Evolutionary conservation across 164 flowering plant species (phyloP).

Genomic region (Macadamia integrifolia): DNA sequence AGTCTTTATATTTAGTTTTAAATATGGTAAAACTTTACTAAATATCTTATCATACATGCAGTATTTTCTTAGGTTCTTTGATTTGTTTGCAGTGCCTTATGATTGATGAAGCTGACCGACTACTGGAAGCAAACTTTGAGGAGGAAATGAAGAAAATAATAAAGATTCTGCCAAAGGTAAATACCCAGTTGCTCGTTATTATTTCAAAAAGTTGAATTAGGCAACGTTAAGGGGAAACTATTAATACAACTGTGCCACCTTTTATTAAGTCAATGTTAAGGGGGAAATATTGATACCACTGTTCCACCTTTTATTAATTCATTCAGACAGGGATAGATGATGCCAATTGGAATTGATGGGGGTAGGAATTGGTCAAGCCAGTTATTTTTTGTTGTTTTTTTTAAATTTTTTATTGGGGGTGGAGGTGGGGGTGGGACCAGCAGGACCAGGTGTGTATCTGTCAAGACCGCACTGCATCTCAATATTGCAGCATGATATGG

Average conservation of each 20-base stretch:
- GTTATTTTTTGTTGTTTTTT: too few species aligned
- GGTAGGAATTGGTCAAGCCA: background rate
- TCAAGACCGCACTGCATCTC: too few species aligned
- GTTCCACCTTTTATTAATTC: too few species aligned
- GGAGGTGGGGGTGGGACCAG: too few species aligned
- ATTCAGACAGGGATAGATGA: background rate
- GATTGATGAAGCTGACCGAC: slow-evolving; percentile 96
- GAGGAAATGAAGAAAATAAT: slow-evolving; percentile 94
- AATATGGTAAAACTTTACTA: too few species aligned
- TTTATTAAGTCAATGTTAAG: background rate
- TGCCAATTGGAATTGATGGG: background rate
- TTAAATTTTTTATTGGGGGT: too few species aligned
- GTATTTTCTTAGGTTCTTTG: slow-evolving; percentile 3
- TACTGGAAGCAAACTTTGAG: slow-evolving; percentile 89
- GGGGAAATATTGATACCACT: too few species aligned
- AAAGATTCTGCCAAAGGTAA: slow-evolving; percentile 79
- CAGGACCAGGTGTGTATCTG: too few species aligned
- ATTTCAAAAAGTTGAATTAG: background rate
- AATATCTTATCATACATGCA: background rate
- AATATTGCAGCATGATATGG: too few species aligned
- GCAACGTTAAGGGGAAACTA: too few species aligned
- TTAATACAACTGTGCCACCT: background rate
- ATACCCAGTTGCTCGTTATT: background rate
- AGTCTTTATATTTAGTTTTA: too few species aligned
- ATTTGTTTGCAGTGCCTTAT: slow-evolving; percentile 66